Evolutionary conservation across 176 grass and related monocot genomes (phyloP).

Genomic region (Eragrostis curvula): DNA sequence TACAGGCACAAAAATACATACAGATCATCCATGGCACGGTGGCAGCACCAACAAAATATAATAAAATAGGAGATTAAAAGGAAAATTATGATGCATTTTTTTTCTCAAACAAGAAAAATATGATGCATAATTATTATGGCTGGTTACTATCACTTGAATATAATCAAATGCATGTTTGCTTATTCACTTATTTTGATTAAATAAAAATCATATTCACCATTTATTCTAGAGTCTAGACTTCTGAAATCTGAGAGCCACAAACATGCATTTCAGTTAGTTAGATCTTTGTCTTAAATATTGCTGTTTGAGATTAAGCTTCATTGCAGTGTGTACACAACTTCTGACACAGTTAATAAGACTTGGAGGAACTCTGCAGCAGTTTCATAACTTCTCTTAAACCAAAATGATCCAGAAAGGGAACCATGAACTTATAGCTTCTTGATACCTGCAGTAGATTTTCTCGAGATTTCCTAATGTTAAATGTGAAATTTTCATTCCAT

Average conservation of each 20-base stretch:
- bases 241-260: constrained; percentile 1
- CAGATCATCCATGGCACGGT: background rate
- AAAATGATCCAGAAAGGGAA: background rate
- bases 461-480: constrained; percentile 65
- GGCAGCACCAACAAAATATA: background rate
- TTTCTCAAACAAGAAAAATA: too few species aligned
- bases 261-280: constrained; percentile 28
- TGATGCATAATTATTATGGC: background rate
- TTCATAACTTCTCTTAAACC: background rate
- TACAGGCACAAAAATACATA: constrained; percentile 35
- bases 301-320: constrained; percentile 15
- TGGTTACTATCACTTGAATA: constrained; percentile 23
- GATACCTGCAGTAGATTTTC: constrained; percentile 78
- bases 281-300: constrained; percentile 10
- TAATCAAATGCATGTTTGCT: constrained; percentile 11
- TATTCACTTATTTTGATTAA: constrained; percentile 15
- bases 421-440: constrained; percentile 13
- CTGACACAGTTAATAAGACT: background rate
- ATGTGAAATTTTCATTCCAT: constrained; percentile 90
- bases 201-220: constrained; percentile 29
- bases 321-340: background rate
- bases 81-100: constrained; percentile 1
- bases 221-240: constrained; percentile 3
- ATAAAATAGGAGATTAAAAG: constrained; percentile 16
- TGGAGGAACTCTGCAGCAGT: background rate